Evolutionary conservation across 805 yeast species (phyloP).

Genomic region (Starmerella cellae): DNA sequence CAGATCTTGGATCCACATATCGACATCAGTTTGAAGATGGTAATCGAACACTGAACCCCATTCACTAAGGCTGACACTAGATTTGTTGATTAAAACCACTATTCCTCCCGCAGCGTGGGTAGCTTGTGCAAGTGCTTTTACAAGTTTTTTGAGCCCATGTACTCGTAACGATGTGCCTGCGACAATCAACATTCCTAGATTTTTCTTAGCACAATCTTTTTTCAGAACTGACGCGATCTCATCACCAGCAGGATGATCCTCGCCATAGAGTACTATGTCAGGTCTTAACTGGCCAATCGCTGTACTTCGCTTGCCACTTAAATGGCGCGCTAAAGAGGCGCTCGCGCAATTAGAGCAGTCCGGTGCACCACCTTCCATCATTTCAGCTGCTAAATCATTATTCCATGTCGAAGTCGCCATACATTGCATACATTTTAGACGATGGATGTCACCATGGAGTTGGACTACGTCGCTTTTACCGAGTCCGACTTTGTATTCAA

Average conservation of each 20-base stretch:
- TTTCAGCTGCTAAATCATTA: slow-evolving; percentile 33
- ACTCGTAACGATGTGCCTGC: slow-evolving; percentile 90
- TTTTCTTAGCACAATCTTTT: slow-evolving; percentile 45
- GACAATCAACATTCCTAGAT: slow-evolving; percentile 61
- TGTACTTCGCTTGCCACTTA: slow-evolving; percentile 56
- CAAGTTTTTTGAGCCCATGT: slow-evolving; percentile 73
- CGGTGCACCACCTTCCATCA: slow-evolving; percentile 57
- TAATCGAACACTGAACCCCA: slow-evolving; percentile 71
- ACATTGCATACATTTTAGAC: slow-evolving; percentile 65
- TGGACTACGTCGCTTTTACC: slow-evolving; percentile 46
- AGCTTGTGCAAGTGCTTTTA: slow-evolving; percentile 49
- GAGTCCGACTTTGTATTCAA: slow-evolving; percentile 56
- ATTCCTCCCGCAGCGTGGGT: slow-evolving; percentile 66
- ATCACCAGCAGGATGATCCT: slow-evolving; percentile 80
- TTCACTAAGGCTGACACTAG: slow-evolving; percentile 38
- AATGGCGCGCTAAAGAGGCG: slow-evolving; percentile 41
- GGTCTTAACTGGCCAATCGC: slow-evolving; percentile 76
- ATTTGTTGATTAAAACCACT: slow-evolving; percentile 64
- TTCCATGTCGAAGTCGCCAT: slow-evolving; percentile 49
- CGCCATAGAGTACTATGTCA: slow-evolving; percentile 83
- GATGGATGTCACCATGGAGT: slow-evolving; percentile 77
- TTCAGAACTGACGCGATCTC: slow-evolving; percentile 56
- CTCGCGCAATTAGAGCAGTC: slow-evolving; percentile 59
- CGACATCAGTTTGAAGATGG: slow-evolving; percentile 71
- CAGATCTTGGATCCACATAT: slow-evolving; percentile 54